These are phyloP conservation scores for Lachancea sp. DNA, from an alignment of 805 yeast species.

Conservation along the genomic window DNA sequence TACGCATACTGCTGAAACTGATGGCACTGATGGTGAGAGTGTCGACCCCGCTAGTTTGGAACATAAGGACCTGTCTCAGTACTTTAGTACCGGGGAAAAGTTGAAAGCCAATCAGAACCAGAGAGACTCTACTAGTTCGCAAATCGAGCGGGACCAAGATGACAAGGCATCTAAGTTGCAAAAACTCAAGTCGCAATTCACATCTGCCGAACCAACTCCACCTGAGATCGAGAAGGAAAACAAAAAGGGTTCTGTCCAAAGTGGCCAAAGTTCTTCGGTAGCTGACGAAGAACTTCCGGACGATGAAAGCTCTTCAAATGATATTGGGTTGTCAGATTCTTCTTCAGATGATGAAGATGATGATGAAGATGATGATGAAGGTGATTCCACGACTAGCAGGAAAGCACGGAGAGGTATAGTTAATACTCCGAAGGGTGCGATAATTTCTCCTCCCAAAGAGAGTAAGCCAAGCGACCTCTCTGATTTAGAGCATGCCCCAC, in stretches of 20 bases:
- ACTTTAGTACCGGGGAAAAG: conserved; percentile 6
- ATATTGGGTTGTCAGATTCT: conserved; percentile 19
- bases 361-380: too few relatives aligned
- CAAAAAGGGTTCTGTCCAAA: background rate
- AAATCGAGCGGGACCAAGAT: background rate
- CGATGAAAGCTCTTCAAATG: conserved; percentile 23
- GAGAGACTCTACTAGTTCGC: too few relatives aligned
- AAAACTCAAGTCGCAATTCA: conserved; percentile 8
- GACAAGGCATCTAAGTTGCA: conserved; percentile 8
- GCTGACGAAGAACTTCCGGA: conserved; percentile 36
- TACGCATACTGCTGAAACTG: too few relatives aligned
- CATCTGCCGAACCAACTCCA: conserved; percentile 1
- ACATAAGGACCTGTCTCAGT: conserved; percentile 5
- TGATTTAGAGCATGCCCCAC: conserved; percentile 17
- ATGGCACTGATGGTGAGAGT: background rate
- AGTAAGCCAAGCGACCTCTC: conserved; percentile 14
- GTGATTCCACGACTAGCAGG: conserved; percentile 19
- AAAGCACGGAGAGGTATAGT: conserved; percentile 41
- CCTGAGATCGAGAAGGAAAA: background rate
- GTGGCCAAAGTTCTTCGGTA: conserved; percentile 3
- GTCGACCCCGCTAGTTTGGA: background rate
- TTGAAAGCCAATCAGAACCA: background rate
- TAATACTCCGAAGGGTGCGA: conserved; percentile 39
- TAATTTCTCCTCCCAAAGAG: conserved; percentile 17
- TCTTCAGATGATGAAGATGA: conserved; percentile 27